Conservation (phyloP, 1,284 basidiomycete genomes). For the Ceratobasidium theobromae region DNA sequence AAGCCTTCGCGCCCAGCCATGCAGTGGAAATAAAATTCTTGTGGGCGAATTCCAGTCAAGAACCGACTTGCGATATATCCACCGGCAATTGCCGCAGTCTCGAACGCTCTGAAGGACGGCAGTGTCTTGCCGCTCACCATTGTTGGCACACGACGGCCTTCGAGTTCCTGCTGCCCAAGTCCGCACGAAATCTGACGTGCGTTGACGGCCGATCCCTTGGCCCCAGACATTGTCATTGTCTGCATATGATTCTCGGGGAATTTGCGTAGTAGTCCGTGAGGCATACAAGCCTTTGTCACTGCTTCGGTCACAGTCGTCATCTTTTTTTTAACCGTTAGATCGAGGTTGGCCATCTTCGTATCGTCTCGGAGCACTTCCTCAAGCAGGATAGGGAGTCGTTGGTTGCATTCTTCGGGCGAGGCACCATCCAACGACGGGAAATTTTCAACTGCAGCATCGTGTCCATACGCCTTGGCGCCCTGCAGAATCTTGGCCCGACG, state of each 20-base stretch:
- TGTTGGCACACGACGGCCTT: slow-evolving; percentile 96
- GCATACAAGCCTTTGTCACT: slow-evolving; percentile 88
- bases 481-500: slow-evolving; percentile 70
- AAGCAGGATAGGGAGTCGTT: slow-evolving; percentile 62
- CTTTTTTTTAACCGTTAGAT: slow-evolving; percentile 87
- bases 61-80: slow-evolving; percentile 99
- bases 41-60: slow-evolving; percentile 96
- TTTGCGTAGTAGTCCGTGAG: slow-evolving; percentile 82
- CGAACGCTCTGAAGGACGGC: slow-evolving; percentile 96
- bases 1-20: slow-evolving; percentile 99
- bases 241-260: slow-evolving; percentile 99
- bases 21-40: slow-evolving; percentile 99
- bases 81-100: slow-evolving; percentile 95
- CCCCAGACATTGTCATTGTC: slow-evolving; percentile 97
- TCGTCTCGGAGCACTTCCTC: slow-evolving; percentile 98
- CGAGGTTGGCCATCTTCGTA: slow-evolving; percentile 94
- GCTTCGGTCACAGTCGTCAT: slow-evolving; percentile 77
- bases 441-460: slow-evolving; percentile 86
- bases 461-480: slow-evolving; percentile 72
- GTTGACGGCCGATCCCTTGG: slow-evolving; percentile 97
- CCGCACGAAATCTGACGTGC: slow-evolving; percentile 97
- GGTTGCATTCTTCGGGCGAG: slow-evolving; percentile 48
- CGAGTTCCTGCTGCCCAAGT: slow-evolving; percentile 95
- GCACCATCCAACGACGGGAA: slow-evolving; percentile 52
- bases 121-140: slow-evolving; percentile 99